These are phyloP conservation scores for Trichoderma atroviride DNA, from an alignment of 2,329 filamentous ascomycete genomes.

Conservation along the genomic window DNA sequence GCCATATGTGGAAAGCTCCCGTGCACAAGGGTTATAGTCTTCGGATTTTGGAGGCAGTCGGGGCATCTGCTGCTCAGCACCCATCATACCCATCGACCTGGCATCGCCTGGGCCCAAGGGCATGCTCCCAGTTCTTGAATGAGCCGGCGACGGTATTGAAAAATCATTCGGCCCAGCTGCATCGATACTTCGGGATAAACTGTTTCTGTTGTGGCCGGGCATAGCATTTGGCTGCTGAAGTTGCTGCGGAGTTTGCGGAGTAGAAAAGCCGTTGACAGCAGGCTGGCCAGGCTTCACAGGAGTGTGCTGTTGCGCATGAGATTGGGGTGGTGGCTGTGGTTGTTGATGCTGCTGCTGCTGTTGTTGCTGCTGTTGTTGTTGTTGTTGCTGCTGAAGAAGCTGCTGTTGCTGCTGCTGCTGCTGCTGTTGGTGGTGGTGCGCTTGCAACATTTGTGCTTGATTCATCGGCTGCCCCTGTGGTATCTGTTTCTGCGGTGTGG, in stretches of 20 bases:
- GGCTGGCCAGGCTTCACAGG: constrained; percentile 47
- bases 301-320: constrained; percentile 39
- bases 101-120: constrained; percentile 44
- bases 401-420: constrained; percentile 30
- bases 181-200: constrained; percentile 52
- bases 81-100: constrained; percentile 32
- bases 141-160: constrained; percentile 50
- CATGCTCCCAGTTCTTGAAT: constrained; percentile 46
- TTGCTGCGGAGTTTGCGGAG: constrained; percentile 37
- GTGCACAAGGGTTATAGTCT: constrained; percentile 58
- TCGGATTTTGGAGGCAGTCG: constrained; percentile 51
- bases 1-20: constrained; percentile 64
- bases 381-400: constrained; percentile 35
- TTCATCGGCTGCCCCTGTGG: constrained; percentile 37
- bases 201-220: constrained; percentile 25
- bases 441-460: constrained; percentile 42
- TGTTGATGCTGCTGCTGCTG: constrained; percentile 33
- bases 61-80: constrained; percentile 39
- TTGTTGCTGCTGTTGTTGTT: constrained; percentile 39
- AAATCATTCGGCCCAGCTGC: constrained; percentile 43
- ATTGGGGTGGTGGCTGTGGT: constrained; percentile 11
- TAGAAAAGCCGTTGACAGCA: constrained; percentile 43
- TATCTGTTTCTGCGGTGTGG: constrained; percentile 42
- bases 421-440: constrained; percentile 37
- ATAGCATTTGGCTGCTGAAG: constrained; percentile 25